These are phyloP conservation scores for Omphalea diandra DNA, from an alignment of 441 rosid species.

Conservation along the genomic window DNA sequence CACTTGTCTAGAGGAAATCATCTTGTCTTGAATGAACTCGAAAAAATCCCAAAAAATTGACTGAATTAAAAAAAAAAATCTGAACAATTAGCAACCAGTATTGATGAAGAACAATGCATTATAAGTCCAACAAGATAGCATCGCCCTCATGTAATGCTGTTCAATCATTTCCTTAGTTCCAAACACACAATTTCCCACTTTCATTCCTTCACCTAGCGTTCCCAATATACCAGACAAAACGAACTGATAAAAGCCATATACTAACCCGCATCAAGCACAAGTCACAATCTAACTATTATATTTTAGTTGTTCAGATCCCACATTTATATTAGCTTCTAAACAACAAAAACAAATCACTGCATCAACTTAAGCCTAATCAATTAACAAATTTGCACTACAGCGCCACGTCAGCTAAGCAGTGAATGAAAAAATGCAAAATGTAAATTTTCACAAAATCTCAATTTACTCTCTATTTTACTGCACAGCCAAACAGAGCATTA, in stretches of 20 bases:
- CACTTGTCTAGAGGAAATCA: not conserved
- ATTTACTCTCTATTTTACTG: conserved; percentile 3
- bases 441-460: conserved; percentile 25
- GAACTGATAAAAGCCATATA: conserved; percentile 11
- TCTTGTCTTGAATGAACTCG: not conserved
- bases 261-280: conserved; percentile 10
- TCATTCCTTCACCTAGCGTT: conserved; percentile 17
- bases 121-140: not conserved
- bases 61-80: no score
- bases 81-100: no score
- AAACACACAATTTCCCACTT: no score
- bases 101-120: not conserved
- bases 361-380: conserved; percentile 9
- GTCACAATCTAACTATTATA: not conserved
- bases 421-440: conserved; percentile 21
- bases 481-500: conserved; percentile 18
- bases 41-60: no score
- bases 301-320: conserved; percentile 2
- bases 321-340: not conserved
- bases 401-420: conserved; percentile 1
- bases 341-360: not conserved
- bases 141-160: no score
- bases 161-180: no score
- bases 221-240: conserved; percentile 6
- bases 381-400: not conserved